Conservation (phyloP, 768 basidiomycete genomes). For the Cyathus striatus region DNA sequence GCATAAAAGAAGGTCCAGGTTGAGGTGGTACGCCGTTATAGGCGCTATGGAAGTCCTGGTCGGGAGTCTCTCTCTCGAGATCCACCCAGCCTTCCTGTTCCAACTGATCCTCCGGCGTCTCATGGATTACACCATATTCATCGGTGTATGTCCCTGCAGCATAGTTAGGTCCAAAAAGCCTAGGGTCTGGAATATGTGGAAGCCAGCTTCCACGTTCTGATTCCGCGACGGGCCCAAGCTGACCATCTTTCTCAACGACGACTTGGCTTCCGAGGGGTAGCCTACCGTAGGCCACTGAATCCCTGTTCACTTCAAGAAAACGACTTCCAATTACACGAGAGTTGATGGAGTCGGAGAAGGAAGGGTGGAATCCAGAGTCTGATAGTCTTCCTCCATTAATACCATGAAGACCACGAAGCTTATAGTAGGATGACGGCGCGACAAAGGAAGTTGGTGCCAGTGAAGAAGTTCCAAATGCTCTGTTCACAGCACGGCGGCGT, state of each 20-base stretch:
- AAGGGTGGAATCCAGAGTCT: conserved; percentile 35
- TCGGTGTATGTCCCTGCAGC: conserved; percentile 18
- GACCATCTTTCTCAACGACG: conserved; percentile 44
- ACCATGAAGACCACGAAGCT: conserved; percentile 56
- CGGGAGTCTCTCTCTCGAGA: conserved; percentile 39
- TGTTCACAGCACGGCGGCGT: conserved; percentile 50
- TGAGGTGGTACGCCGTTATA: conserved; percentile 29
- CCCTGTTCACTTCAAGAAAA: conserved; percentile 68
- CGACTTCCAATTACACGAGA: conserved; percentile 62
- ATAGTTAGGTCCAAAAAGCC: conserved; percentile 53
- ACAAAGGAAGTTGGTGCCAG: conserved; percentile 74
- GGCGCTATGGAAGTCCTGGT: conserved; percentile 28
- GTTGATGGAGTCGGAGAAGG: conserved; percentile 54
- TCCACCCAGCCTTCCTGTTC: conserved; percentile 54
- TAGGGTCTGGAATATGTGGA: conserved; percentile 48
- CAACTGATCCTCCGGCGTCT: conserved; percentile 15
- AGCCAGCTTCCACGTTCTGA: conserved; percentile 24
- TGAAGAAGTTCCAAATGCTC: conserved; percentile 64
- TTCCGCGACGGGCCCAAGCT: conserved; percentile 31
- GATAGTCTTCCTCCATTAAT: conserved; percentile 56
- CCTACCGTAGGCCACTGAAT: conserved; percentile 52
- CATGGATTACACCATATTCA: conserved; percentile 25
- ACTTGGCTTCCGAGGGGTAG: conserved; percentile 58
- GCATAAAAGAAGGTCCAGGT: conserved; percentile 28
- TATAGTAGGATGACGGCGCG: conserved; percentile 77